A percentile compares a stretch with the other conserved stretches of the same genome.
These are phyloP conservation scores for Hawksworthiomyces lignivorus DNA, from an alignment of 2,329 filamentous ascomycete species.

Conservation along the genomic window DNA sequence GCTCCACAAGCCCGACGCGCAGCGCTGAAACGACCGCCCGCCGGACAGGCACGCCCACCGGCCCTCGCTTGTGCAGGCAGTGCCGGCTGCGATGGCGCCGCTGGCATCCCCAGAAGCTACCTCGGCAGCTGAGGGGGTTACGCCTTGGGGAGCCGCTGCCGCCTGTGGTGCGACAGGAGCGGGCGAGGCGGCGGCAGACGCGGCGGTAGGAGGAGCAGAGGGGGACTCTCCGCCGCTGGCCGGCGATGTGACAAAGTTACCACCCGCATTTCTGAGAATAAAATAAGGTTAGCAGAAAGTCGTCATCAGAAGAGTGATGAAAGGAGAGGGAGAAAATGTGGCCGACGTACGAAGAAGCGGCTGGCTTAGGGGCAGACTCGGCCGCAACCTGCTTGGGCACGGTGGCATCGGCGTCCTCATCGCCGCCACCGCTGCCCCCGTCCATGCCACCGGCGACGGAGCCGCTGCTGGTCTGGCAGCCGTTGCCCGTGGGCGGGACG, in stretches of 20 bases:
- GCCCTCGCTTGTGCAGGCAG: slow-evolving; percentile 45
- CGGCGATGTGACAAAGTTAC: too few relatives aligned
- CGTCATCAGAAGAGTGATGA: too few relatives aligned
- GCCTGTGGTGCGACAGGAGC: background rate
- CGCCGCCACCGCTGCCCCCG: background rate
- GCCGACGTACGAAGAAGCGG: too few relatives aligned
- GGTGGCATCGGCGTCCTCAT: background rate
- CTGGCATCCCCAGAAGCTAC: too few relatives aligned
- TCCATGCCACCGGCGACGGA: background rate
- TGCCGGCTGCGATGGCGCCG: slow-evolving; percentile 23
- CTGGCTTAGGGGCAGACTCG: too few relatives aligned
- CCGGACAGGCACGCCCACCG: slow-evolving; percentile 48
- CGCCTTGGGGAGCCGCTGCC: too few relatives aligned
- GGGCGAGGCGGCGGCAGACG: slow-evolving; percentile 15
- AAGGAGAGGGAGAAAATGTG: too few relatives aligned
- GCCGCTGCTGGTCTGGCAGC: slow-evolving; percentile 4
- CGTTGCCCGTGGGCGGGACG: slow-evolving; percentile 14
- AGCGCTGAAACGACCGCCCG: slow-evolving; percentile 51
- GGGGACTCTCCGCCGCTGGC: too few relatives aligned
- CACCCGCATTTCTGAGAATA: too few relatives aligned
- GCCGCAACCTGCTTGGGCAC: too few relatives aligned
- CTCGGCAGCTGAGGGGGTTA: too few relatives aligned
- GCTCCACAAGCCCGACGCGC: slow-evolving; percentile 52
- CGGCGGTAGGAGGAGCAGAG: slow-evolving; percentile 18
- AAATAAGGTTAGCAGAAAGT: too few relatives aligned